phyloP scores from a whole-genome alignment of 2,329 filamentous ascomycete genomes.

The Alternaria arbusti region DNA sequence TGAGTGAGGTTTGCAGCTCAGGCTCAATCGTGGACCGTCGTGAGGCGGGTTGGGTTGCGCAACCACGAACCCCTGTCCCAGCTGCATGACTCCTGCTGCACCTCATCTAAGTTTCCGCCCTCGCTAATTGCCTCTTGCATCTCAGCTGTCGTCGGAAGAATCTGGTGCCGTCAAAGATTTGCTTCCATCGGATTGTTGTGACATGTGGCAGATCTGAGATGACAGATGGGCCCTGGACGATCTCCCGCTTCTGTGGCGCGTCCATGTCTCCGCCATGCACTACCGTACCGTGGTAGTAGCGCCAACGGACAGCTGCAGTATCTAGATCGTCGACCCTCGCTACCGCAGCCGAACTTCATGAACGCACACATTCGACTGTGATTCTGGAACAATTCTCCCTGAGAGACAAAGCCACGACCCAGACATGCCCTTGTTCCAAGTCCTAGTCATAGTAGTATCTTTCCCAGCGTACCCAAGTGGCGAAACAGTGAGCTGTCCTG shows the following conservation, averaged over 20 bases:
- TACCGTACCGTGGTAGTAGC: slow-evolving; percentile 1
- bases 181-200: background rate
- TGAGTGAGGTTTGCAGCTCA: background rate
- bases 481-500: background rate
- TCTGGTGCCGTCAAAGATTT: background rate
- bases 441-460: background rate
- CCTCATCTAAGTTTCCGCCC: background rate
- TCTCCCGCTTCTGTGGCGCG: slow-evolving; percentile 2
- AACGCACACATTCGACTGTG: background rate
- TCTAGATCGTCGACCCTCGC: background rate
- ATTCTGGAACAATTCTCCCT: background rate
- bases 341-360: background rate
- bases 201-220: background rate
- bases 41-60: background rate
- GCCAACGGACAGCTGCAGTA: background rate
- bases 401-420: background rate
- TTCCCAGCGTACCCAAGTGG: background rate
- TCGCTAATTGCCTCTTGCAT: background rate
- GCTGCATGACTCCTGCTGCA: slow-evolving; percentile 5
- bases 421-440: background rate
- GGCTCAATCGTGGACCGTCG: background rate
- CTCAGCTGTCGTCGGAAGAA: background rate
- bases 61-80: slow-evolving; percentile 2
- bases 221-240: slow-evolving; percentile 3
- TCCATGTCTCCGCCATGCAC: background rate